phyloP scores from a whole-genome alignment of 2,329 filamentous ascomycete species.

The Aureobasidium sp. region DNA sequence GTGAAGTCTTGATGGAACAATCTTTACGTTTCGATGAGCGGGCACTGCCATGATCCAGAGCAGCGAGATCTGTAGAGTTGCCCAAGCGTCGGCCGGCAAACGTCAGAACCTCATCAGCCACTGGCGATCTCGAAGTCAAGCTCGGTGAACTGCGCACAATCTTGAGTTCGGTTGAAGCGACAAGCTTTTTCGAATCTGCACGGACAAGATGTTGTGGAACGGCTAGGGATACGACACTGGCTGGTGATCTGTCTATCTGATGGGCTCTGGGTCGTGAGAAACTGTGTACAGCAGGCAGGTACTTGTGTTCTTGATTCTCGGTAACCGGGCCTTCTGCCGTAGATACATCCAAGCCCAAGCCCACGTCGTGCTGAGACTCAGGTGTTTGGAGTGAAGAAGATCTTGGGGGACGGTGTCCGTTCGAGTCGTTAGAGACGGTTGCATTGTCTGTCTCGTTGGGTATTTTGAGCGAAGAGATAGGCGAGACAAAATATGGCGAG shows the following conservation, averaged over 20 bases:
- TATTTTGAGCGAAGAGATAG: neutral
- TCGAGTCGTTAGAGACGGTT: neutral
- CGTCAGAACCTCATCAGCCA: slow-evolving; percentile 12
- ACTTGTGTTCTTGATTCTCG: neutral
- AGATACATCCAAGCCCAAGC: neutral
- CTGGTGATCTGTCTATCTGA: neutral
- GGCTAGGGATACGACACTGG: neutral
- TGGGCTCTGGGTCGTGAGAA: slow-evolving; percentile 19
- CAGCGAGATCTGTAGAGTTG: slow-evolving; percentile 18
- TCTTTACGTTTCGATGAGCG: neutral
- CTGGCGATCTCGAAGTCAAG: slow-evolving; percentile 2
- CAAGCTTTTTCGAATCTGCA: neutral
- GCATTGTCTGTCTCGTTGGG: neutral
- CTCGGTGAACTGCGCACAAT: slow-evolving; percentile 17
- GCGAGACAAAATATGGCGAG: neutral
- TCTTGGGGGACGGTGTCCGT: neutral
- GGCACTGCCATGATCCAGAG: slow-evolving; percentile 19
- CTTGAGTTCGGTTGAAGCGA: slow-evolving; percentile 14
- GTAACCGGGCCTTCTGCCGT: neutral
- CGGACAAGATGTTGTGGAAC: neutral
- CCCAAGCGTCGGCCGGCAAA: slow-evolving; percentile 19
- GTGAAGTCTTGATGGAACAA: neutral
- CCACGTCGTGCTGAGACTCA: neutral
- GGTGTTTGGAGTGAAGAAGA: neutral
- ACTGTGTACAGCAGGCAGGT: slow-evolving; percentile 12